Base-by-base conservation (phyloP, 768 basidiomycete species). In the Agrocybe chaxingu region DNA sequence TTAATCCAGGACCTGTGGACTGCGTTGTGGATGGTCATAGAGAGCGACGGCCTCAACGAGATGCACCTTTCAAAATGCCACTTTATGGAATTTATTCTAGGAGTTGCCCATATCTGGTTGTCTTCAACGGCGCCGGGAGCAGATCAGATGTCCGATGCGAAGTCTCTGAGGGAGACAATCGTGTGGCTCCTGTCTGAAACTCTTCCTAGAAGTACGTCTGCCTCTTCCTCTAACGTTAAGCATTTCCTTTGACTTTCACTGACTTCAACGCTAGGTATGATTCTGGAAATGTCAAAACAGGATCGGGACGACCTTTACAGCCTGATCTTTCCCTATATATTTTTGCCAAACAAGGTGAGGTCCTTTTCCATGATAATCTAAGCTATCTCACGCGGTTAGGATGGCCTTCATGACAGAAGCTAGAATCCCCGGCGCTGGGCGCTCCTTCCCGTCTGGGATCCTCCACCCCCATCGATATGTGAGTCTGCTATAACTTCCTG, bases 1-100 rank as follows among this genome's bases (percentile, higher is more conserved):
- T 53, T 78, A 39, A 55, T 61, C 1, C 68, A 70, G 34, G 83
- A 84, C 60, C 59, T 86, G 18, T 83, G 81, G 76, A 76, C 76
- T 7, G 75, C 75, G 5, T 71, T 82, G 50, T 70, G 81, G 53
- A 83, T 86, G 78, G 59, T 80, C n/a, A 59, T 83, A 31, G 85
- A 87, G 60, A 78, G 76, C 55, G 72, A 74, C 34, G 70, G 69
- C 3, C 61, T 70, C 44, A 84, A 82, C 56, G 72, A 72, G 49
- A 59, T 53, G 18, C 76, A 82, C 19, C 70, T 85, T 8, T 58
- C 61, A 11, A 54, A 62, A 13, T 74, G 68, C 35, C 68, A 71
- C 30, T 73, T 81, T 55, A 53, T 71, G 7, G 55, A 54, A 13
- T 77, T 72, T 56, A 62, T 76, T 35, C 56, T 74, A 48, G 54